A percentile compares a stretch with the other conserved stretches of the same genome.
Evolutionary conservation across 1,139 yeast genomes (phyloP).

Genomic region (Taphrina pruni): DNA sequence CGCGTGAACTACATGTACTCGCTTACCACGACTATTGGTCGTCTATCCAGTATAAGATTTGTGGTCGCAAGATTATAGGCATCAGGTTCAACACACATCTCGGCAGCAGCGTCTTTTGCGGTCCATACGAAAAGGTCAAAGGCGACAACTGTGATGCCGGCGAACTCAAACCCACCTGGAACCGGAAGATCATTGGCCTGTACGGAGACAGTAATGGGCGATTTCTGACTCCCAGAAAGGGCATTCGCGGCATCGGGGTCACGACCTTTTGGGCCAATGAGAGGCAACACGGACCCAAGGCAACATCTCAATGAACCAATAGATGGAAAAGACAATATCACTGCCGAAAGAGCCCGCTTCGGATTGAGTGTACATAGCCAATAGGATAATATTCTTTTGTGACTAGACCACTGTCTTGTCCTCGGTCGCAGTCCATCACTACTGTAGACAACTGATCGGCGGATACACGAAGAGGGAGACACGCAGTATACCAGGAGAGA

Average conservation of each 20-base stretch:
- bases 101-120: neutral
- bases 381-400: too few species aligned
- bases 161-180: neutral
- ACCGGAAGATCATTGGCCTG: neutral
- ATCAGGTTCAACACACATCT: neutral
- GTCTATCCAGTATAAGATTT: neutral
- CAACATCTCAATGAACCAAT: too few species aligned
- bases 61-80: slow-evolving; percentile 2
- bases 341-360: too few species aligned
- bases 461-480: too few species aligned
- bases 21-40: slow-evolving; percentile 1
- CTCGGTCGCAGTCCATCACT: too few species aligned
- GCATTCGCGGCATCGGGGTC: slow-evolving; percentile 5
- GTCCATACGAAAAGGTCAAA: neutral
- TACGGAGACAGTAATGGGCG: neutral
- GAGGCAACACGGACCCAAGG: too few species aligned
- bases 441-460: too few species aligned
- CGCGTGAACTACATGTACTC: neutral
- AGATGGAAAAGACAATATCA: too few species aligned
- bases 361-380: too few species aligned
- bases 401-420: too few species aligned
- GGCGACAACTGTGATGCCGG: neutral
- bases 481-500: too few species aligned
- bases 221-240: slow-evolving; percentile 3
- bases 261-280: neutral